A percentile compares a stretch with the other conserved stretches of the same genome.
Conservation (phyloP, 2,329 filamentous ascomycete species). For the Fusarium tricinctum region DNA sequence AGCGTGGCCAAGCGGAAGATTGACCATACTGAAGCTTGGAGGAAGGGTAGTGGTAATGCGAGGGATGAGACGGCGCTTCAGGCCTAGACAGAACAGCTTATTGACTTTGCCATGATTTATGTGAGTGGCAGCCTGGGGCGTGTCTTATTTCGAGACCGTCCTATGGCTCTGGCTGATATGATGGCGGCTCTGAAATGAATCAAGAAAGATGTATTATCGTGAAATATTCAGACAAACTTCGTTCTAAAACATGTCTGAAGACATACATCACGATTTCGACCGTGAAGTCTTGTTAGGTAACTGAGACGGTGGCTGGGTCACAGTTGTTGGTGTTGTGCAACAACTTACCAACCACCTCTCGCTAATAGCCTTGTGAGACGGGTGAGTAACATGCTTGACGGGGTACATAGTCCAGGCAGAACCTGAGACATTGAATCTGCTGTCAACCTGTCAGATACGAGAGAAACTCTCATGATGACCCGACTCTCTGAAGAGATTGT, state of each 20-base stretch:
- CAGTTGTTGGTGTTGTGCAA: not conserved
- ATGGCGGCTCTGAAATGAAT: not conserved
- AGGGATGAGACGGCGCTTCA: slow-evolving; percentile 72
- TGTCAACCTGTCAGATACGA: too few species aligned
- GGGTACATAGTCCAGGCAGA: too few species aligned
- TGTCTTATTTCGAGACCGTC: slow-evolving; percentile 3
- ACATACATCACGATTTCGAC: not conserved
- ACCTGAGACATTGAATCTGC: too few species aligned
- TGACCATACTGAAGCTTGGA: slow-evolving; percentile 70
- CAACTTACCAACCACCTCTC: not conserved
- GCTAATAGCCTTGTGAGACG: too few species aligned
- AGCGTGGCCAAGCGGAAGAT: slow-evolving; percentile 63
- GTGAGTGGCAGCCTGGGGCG: slow-evolving; percentile 1
- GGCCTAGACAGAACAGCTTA: slow-evolving; percentile 54
- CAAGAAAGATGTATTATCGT: not conserved
- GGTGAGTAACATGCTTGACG: too few species aligned
- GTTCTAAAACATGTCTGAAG: not conserved
- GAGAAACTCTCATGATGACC: too few species aligned
- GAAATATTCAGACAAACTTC: slow-evolving; percentile 1
- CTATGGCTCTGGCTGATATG: not conserved
- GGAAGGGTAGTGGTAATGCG: slow-evolving; percentile 68
- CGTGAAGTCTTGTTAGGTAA: not conserved
- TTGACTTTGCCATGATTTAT: not conserved
- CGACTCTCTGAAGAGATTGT: not conserved
- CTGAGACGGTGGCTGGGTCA: not conserved